A percentile compares a stretch with the other conserved stretches of the same genome.
Conservation (phyloP, 768 basidiomycete species). For the Tubosaeta sp. region DNA sequence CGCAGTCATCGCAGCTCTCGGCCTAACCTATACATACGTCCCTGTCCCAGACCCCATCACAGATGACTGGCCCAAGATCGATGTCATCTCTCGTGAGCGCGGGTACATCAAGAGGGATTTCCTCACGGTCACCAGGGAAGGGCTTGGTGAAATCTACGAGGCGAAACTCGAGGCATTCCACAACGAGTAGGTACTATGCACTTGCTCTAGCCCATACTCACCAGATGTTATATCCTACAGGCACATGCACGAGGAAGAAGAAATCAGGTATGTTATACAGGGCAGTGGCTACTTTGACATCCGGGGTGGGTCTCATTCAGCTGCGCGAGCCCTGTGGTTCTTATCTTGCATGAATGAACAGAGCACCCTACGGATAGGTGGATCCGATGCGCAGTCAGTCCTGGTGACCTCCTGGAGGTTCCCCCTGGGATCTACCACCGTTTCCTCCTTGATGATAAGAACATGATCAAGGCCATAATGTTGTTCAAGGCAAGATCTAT, state of each 20-base stretch:
- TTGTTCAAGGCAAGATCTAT: conserved; percentile 69
- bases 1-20: conserved; percentile 48
- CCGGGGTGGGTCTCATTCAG: conserved; percentile 52
- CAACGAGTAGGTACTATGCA: conserved; percentile 52
- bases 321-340: too few relatives aligned
- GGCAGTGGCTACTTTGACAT: conserved; percentile 90
- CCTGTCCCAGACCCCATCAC: conserved; percentile 45
- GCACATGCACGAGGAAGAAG: conserved; percentile 93
- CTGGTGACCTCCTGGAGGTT: conserved; percentile 79
- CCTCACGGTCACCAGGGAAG: conserved; percentile 71
- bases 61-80: conserved; percentile 43
- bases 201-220: neutral
- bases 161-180: conserved; percentile 78
- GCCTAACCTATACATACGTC: conserved; percentile 64
- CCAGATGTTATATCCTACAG: conserved; percentile 31
- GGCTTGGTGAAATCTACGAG: conserved; percentile 78
- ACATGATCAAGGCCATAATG: conserved; percentile 70
- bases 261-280: conserved; percentile 79
- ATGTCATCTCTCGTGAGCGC: conserved; percentile 58
- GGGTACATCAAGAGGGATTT: conserved; percentile 80
- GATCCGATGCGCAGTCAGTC: conserved; percentile 70
- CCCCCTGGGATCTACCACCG: conserved; percentile 93
- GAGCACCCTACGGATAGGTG: conserved; percentile 65
- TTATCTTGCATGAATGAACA: conserved; percentile 21
- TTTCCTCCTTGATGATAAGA: conserved; percentile 75